Percentiles rank a stretch among this genome's conserved stretches.
Conservation (phyloP, 2,329 filamentous ascomycete species). For the Aspergillus sp. region DNA sequence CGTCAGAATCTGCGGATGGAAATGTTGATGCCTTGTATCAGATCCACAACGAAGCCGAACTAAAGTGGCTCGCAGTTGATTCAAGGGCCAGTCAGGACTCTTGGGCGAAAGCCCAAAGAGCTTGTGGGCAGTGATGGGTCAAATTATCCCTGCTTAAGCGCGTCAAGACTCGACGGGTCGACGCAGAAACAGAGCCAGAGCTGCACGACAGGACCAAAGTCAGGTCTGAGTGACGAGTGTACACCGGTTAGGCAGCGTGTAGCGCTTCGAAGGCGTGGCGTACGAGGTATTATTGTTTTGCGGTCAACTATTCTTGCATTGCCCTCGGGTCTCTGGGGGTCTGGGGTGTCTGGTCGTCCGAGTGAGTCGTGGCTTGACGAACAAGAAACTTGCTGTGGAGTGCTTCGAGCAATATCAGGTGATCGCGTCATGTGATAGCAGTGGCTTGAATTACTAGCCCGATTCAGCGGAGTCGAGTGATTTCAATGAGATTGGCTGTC, state of each 20-base stretch:
- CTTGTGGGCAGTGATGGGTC: slow-evolving; percentile 11
- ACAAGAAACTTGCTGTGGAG: neutral
- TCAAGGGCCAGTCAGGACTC: neutral
- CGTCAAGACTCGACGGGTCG: neutral
- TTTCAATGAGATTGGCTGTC: neutral
- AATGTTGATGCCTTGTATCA: slow-evolving; percentile 19
- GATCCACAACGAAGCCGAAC: slow-evolving; percentile 13
- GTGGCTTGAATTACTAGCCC: neutral
- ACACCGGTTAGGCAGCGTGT: too few relatives aligned
- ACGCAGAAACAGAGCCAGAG: too few relatives aligned
- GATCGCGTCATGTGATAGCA: neutral
- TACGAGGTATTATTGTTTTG: too few relatives aligned
- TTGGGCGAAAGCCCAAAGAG: neutral
- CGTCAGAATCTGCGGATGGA: slow-evolving; percentile 2
- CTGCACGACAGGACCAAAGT: too few relatives aligned
- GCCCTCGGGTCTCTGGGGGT: too few relatives aligned
- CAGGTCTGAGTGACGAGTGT: too few relatives aligned
- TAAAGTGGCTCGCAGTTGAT: neutral
- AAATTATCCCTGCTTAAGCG: slow-evolving; percentile 3
- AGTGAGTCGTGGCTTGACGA: too few relatives aligned
- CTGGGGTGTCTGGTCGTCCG: too few relatives aligned
- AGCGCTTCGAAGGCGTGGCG: too few relatives aligned
- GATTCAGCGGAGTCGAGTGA: neutral
- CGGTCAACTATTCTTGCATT: too few relatives aligned
- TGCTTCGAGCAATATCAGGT: neutral